phyloP scores from a whole-genome alignment of 2,329 filamentous ascomycete species.

The Fusarium dimerum region DNA sequence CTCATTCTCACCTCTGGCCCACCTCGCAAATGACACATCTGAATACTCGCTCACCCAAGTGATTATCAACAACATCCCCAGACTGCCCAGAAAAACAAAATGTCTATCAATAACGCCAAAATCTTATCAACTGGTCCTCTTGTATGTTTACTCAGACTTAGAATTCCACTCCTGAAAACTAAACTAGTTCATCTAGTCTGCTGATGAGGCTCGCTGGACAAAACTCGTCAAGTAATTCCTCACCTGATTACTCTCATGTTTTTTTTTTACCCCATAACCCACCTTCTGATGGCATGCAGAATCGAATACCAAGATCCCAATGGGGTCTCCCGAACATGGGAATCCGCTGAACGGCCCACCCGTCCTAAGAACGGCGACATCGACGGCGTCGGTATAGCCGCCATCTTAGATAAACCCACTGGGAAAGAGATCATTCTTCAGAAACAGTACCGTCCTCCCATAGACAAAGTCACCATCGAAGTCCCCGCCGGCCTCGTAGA shows the following conservation, averaged over 20 bases:
- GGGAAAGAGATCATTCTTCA: constrained; percentile 62
- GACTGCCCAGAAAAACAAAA: constrained; percentile 26
- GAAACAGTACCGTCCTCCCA: constrained; percentile 66
- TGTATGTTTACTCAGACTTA: constrained; percentile 32
- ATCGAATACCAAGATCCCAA: constrained; percentile 66
- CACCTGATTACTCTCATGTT: neutral
- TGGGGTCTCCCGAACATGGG: constrained; percentile 64
- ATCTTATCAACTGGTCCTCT: constrained; percentile 46
- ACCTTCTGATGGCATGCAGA: constrained; percentile 36
- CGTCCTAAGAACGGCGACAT: constrained; percentile 62
- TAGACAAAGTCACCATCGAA: constrained; percentile 62
- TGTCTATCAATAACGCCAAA: constrained; percentile 46
- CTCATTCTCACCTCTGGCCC: too few relatives aligned
- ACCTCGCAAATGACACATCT: too few relatives aligned
- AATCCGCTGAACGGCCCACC: constrained; percentile 71
- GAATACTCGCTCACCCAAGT: too few relatives aligned
- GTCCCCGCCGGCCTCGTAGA: constrained; percentile 67
- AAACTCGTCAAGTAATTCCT: constrained; percentile 55
- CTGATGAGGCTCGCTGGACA: constrained; percentile 59
- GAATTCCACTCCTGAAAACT: neutral
- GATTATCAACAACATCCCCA: neutral
- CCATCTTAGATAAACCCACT: constrained; percentile 59
- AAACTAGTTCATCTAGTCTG: constrained; percentile 39
- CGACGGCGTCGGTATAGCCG: constrained; percentile 74
- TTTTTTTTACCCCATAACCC: neutral